These are phyloP conservation scores for Psidium guajava DNA, from an alignment of 345 rosid genomes.

Conservation along the genomic window DNA sequence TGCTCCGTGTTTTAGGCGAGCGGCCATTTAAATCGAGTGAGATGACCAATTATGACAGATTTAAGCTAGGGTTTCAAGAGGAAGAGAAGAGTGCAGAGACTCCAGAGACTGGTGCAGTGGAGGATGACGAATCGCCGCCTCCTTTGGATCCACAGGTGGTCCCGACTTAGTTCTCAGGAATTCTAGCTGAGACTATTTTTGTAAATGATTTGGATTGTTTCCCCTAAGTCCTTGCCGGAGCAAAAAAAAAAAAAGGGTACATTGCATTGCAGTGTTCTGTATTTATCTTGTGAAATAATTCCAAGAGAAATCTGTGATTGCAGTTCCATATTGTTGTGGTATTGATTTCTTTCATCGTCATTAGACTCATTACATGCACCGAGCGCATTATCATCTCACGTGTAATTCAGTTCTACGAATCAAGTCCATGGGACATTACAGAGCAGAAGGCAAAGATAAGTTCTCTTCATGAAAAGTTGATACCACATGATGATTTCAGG, in stretches of 20 bases:
- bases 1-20: slow-evolving; percentile 59
- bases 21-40: slow-evolving; percentile 69
- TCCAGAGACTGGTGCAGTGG: slow-evolving; percentile 17
- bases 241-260: background rate
- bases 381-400: background rate
- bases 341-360: background rate
- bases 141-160: slow-evolving; percentile 54
- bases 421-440: background rate
- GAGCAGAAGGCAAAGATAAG: background rate
- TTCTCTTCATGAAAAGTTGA: background rate
- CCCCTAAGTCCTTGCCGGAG: background rate
- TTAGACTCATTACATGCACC: background rate
- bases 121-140: slow-evolving; percentile 43
- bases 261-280: background rate
- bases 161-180: slow-evolving; percentile 25
- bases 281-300: background rate
- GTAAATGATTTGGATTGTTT: slow-evolving; percentile 7
- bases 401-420: background rate
- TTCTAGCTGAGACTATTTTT: background rate
- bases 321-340: background rate
- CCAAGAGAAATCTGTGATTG: background rate
- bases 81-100: slow-evolving; percentile 16
- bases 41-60: slow-evolving; percentile 65
- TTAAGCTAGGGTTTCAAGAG: slow-evolving; percentile 58
- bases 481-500: background rate